Conservation (phyloP, 2,329 filamentous ascomycete genomes). For the Exophiala lecanii-corni region DNA sequence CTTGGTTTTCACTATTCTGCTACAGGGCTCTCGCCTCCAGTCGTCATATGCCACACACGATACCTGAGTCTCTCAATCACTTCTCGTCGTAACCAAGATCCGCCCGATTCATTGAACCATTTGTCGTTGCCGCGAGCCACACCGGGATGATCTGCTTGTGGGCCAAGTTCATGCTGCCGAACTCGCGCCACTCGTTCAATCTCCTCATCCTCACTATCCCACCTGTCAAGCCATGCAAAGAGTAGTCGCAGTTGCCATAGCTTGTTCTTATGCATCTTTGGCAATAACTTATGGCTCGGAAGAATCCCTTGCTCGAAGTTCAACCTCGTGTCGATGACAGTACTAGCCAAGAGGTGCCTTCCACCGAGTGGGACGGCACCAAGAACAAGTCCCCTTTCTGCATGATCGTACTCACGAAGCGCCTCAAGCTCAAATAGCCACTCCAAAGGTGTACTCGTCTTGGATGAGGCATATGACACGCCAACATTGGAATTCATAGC, state of each 20-base stretch:
- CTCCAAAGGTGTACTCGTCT: constrained; percentile 52
- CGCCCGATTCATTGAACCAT: constrained; percentile 14
- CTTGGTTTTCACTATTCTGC: no score
- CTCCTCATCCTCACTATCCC: constrained; percentile 32
- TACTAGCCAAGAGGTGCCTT: constrained; percentile 51
- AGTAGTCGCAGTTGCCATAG: constrained; percentile 60
- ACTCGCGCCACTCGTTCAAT: constrained; percentile 32
- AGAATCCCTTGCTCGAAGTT: constrained; percentile 52
- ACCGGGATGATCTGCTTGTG: not conserved
- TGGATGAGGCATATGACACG: constrained; percentile 23
- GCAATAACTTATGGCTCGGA: constrained; percentile 29
- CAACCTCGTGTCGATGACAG: constrained; percentile 67
- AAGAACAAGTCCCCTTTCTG: constrained; percentile 63
- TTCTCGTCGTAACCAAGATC: constrained; percentile 51
- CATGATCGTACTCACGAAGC: constrained; percentile 53
- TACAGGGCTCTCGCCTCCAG: not conserved
- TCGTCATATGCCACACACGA: constrained; percentile 41
- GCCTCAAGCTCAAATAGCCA: constrained; percentile 67
- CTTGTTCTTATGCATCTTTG: constrained; percentile 50
- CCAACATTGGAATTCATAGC: constrained; percentile 23
- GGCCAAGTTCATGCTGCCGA: constrained; percentile 26
- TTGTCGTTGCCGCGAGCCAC: constrained; percentile 5
- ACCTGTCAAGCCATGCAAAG: constrained; percentile 62
- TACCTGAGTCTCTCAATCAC: constrained; percentile 53
- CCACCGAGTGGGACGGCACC: constrained; percentile 40